Evolutionary conservation across 1,284 basidiomycete species (phyloP).

Genomic region (Meripilus lineatus): DNA sequence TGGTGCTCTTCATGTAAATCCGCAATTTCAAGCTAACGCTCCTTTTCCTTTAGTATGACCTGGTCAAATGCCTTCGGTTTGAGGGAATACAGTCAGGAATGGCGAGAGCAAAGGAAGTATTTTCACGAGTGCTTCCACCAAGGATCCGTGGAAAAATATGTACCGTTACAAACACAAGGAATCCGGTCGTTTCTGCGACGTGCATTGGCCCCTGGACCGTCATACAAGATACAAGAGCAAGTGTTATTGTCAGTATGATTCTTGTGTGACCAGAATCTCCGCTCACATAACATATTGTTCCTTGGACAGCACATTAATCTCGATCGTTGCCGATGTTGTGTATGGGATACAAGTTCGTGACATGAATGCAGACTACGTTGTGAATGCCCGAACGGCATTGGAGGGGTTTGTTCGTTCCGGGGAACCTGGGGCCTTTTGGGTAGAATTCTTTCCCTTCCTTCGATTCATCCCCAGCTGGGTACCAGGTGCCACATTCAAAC

Average conservation of each 20-base stretch:
- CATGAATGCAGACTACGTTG: conserved; percentile 11
- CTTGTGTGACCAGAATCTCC: no score
- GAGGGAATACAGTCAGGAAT: conserved; percentile 7
- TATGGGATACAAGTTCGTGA: conserved; percentile 17
- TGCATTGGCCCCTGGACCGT: no score
- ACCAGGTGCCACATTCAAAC: conserved; percentile 7
- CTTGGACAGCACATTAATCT: no score
- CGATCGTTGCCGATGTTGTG: conserved; percentile 11
- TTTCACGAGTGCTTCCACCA: conserved; percentile 12
- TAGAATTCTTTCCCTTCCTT: conserved; percentile 10
- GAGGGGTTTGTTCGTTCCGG: background rate
- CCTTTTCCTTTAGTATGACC: conserved; percentile 8
- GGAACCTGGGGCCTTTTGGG: conserved; percentile 9
- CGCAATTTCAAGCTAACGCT: no score
- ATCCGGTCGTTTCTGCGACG: no score
- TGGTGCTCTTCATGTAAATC: no score
- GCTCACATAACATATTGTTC: background rate
- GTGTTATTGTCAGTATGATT: no score
- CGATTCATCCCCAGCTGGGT: conserved; percentile 6
- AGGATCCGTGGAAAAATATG: conserved; percentile 1
- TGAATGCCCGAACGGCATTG: background rate
- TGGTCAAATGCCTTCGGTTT: conserved; percentile 8
- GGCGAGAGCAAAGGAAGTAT: conserved; percentile 7
- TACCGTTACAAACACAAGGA: background rate
- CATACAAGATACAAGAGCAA: no score